Evolutionary conservation across 2,329 filamentous ascomycete genomes (phyloP).

Genomic region (Exophiala dermatitidis): DNA sequence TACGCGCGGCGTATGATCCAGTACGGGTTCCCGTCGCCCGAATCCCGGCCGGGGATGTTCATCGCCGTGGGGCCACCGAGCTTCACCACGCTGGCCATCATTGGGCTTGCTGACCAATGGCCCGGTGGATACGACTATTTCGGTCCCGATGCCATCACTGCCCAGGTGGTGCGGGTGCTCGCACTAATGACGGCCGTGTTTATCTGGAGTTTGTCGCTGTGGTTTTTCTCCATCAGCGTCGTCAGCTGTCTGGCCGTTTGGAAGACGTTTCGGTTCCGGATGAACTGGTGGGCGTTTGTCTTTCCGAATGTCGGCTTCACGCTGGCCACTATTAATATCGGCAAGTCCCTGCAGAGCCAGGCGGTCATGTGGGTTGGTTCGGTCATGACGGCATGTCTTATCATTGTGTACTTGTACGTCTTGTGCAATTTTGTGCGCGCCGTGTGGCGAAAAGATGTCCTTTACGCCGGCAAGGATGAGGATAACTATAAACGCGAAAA

Average conservation of each 20-base stretch:
- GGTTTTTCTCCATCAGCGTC: slow-evolving; percentile 49
- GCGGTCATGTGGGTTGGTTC: slow-evolving; percentile 50
- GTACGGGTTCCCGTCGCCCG: slow-evolving; percentile 54
- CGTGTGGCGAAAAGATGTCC: slow-evolving; percentile 45
- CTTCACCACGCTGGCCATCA: slow-evolving; percentile 63
- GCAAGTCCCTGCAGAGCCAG: slow-evolving; percentile 45
- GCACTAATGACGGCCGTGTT: slow-evolving; percentile 48
- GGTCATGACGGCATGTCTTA: slow-evolving; percentile 50
- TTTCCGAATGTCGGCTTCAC: slow-evolving; percentile 61
- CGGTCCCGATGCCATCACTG: slow-evolving; percentile 32
- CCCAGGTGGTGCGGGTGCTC: slow-evolving; percentile 39
- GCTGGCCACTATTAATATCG: slow-evolving; percentile 53
- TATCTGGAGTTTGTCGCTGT: slow-evolving; percentile 57
- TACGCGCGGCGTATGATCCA: slow-evolving; percentile 67
- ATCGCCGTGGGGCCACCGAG: slow-evolving; percentile 69
- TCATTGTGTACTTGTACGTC: slow-evolving; percentile 51
- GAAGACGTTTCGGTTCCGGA: slow-evolving; percentile 41
- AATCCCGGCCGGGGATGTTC: slow-evolving; percentile 63
- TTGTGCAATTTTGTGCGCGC: slow-evolving; percentile 45
- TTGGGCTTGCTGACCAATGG: slow-evolving; percentile 54
- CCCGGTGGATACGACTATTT: slow-evolving; percentile 35
- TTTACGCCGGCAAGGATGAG: slow-evolving; percentile 56
- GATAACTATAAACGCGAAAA: slow-evolving; percentile 34
- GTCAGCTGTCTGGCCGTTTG: slow-evolving; percentile 39
- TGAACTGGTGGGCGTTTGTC: slow-evolving; percentile 58